Percentiles rank a stretch among this genome's conserved stretches.
These are phyloP conservation scores for Solanum pinnatisectum DNA, from an alignment of 257 asterid species.

Conservation along the genomic window DNA sequence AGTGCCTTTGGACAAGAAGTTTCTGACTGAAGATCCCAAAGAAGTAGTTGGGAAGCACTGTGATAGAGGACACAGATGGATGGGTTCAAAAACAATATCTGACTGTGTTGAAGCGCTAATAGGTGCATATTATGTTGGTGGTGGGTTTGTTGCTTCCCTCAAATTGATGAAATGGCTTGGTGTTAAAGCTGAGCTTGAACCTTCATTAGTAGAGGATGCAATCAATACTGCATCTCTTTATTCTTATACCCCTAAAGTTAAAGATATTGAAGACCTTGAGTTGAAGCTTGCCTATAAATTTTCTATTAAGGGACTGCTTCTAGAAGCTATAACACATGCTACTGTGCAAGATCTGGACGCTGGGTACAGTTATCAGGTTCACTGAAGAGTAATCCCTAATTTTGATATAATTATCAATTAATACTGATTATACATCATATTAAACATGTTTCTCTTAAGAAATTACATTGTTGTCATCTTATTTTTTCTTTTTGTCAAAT, in stretches of 20 bases:
- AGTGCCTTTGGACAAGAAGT: slow-evolving; percentile 60
- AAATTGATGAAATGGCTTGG: slow-evolving; percentile 83
- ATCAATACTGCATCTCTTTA: slow-evolving; percentile 52
- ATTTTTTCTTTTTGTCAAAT: slow-evolving; percentile 6
- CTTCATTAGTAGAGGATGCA: slow-evolving; percentile 50
- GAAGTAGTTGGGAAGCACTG: slow-evolving; percentile 65
- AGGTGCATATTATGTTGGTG: slow-evolving; percentile 90
- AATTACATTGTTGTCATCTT: neutral
- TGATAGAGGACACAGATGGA: slow-evolving; percentile 90
- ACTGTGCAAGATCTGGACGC: slow-evolving; percentile 33
- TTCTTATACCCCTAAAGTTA: slow-evolving; percentile 42
- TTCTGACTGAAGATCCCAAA: slow-evolving; percentile 41
- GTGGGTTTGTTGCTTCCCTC: slow-evolving; percentile 67
- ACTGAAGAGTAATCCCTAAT: neutral
- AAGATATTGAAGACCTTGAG: slow-evolving; percentile 49
- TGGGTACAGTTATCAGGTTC: slow-evolving; percentile 57
- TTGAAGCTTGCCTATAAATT: slow-evolving; percentile 55
- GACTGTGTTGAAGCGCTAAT: slow-evolving; percentile 93
- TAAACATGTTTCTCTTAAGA: neutral
- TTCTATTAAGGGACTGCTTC: slow-evolving; percentile 64
- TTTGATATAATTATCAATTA: neutral
- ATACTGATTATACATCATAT: neutral
- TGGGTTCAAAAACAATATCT: slow-evolving; percentile 75
- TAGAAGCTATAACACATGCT: slow-evolving; percentile 85
- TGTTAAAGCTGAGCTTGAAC: slow-evolving; percentile 45